A percentile compares a stretch with the other conserved stretches of the same genome.
Conservation (phyloP, 768 basidiomycete genomes). For the Ramaria sp. region DNA sequence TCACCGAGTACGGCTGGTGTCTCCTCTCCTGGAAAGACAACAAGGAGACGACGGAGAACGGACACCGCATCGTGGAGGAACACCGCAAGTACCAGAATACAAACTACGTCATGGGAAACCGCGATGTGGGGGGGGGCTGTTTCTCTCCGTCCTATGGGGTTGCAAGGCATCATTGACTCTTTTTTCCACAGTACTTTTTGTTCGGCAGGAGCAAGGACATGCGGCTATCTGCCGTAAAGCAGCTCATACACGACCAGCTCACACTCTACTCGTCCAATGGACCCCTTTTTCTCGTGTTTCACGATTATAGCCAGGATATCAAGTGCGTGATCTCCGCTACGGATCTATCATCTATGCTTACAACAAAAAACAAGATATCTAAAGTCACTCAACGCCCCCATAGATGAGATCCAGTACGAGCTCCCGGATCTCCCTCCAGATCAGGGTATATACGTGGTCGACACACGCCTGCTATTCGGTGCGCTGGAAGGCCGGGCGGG, state of each 20-base stretch:
- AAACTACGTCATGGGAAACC: slow-evolving; percentile 51
- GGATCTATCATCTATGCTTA: background rate
- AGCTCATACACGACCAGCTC: slow-evolving; percentile 38
- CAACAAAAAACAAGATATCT: slow-evolving; percentile 34
- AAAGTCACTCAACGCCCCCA: slow-evolving; percentile 40
- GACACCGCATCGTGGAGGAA: slow-evolving; percentile 58
- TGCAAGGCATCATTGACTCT: background rate
- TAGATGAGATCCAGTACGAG: slow-evolving; percentile 39
- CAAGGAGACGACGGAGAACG: slow-evolving; percentile 30
- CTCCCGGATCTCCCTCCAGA: slow-evolving; percentile 47
- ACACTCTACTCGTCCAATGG: slow-evolving; percentile 29
- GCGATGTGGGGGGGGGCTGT: slow-evolving; percentile 43
- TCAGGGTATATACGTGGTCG: slow-evolving; percentile 51
- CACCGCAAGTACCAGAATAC: slow-evolving; percentile 45
- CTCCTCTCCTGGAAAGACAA: slow-evolving; percentile 44
- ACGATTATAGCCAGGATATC: slow-evolving; percentile 68
- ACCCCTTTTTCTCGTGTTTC: slow-evolving; percentile 71
- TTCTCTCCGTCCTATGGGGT: slow-evolving; percentile 12
- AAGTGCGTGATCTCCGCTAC: slow-evolving; percentile 33
- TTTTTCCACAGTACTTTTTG: slow-evolving; percentile 40
- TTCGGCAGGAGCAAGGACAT: slow-evolving; percentile 56
- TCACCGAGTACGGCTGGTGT: slow-evolving; percentile 83
- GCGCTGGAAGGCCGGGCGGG: slow-evolving; percentile 56
- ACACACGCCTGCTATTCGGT: slow-evolving; percentile 65
- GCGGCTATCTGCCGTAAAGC: slow-evolving; percentile 38